phyloP scores from a whole-genome alignment of 345 rosid species.

The Salix koriyanagi region DNA sequence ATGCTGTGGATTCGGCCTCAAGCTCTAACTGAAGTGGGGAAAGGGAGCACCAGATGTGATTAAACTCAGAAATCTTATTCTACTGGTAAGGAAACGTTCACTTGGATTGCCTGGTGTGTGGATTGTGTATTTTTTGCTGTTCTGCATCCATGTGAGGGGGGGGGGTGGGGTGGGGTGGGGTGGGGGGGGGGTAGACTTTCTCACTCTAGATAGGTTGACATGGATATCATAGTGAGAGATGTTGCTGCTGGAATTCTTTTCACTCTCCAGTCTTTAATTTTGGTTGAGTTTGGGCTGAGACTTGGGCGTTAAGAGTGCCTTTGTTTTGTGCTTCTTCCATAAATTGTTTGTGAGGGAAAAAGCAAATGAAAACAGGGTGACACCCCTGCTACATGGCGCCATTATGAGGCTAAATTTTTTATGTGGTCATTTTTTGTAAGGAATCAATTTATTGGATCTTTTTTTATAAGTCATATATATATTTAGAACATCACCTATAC shows the following conservation, averaged over 20 bases:
- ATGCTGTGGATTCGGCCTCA: not conserved
- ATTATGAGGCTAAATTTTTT: not conserved
- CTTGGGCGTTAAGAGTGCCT: not conserved
- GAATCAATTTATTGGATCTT: not conserved
- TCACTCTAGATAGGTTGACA: not conserved
- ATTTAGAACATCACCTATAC: not conserved
- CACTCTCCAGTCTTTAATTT: not conserved
- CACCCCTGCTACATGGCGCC: not conserved
- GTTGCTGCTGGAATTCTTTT: not conserved
- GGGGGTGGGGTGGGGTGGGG: accelerated
- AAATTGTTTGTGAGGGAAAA: not conserved
- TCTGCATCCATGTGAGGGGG: not conserved
- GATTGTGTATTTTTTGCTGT: not conserved
- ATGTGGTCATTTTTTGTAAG: not conserved
- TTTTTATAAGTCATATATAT: too few species aligned
- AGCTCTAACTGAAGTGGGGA: not conserved
- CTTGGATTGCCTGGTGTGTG: not conserved
- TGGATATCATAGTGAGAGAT: not conserved
- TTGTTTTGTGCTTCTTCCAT: not conserved
- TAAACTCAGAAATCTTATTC: not conserved
- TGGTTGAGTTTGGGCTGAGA: not conserved
- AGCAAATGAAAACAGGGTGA: not conserved
- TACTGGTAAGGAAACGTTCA: not conserved
- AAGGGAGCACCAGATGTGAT: not conserved
- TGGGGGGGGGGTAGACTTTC: not conserved